Percentiles rank a stretch among this genome's conserved stretches.
phyloP scores from a whole-genome alignment of 495 filamentous ascomycete species.

The Opeltia flavorubescens region DNA sequence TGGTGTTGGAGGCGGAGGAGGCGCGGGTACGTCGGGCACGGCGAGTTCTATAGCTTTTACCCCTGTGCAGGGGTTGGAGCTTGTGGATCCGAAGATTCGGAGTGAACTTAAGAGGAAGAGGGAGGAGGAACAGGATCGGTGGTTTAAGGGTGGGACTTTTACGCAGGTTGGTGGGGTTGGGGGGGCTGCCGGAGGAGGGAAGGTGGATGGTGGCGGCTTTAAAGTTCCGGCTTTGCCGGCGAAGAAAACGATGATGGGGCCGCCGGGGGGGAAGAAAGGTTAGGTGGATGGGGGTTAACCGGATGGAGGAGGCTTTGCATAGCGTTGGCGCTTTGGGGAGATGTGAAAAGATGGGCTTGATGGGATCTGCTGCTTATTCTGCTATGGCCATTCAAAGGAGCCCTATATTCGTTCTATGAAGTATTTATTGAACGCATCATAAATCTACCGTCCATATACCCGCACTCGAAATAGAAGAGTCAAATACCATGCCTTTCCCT shows the following conservation, averaged over 20 bases:
- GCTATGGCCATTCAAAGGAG: not conserved
- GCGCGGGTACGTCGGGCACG: slow-evolving; percentile 53
- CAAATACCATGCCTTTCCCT: too few relatives aligned
- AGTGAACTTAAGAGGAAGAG: slow-evolving; percentile 70
- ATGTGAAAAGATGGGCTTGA: not conserved
- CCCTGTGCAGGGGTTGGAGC: slow-evolving; percentile 84
- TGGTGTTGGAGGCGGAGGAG: slow-evolving; percentile 70
- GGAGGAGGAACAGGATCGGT: slow-evolving; percentile 86
- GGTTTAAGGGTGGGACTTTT: slow-evolving; percentile 93
- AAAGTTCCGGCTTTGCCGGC: slow-evolving; percentile 35
- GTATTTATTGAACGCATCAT: too few relatives aligned
- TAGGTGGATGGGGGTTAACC: not conserved
- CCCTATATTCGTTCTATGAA: too few relatives aligned
- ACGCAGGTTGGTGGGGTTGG: slow-evolving; percentile 57
- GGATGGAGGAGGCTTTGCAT: not conserved
- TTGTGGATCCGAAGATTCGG: slow-evolving; percentile 86
- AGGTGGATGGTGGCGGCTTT: slow-evolving; percentile 31
- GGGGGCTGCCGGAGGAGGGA: slow-evolving; percentile 47
- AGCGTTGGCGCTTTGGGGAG: not conserved
- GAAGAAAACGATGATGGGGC: slow-evolving; percentile 32
- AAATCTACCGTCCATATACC: too few relatives aligned
- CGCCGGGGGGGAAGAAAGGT: slow-evolving; percentile 20
- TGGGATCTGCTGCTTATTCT: not conserved
- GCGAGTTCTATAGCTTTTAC: slow-evolving; percentile 85
- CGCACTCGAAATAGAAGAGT: too few relatives aligned